These are phyloP conservation scores for Nosema muscidifuracis DNA, from an alignment of 371 early-diverging fungal species.

Conservation along the genomic window DNA sequence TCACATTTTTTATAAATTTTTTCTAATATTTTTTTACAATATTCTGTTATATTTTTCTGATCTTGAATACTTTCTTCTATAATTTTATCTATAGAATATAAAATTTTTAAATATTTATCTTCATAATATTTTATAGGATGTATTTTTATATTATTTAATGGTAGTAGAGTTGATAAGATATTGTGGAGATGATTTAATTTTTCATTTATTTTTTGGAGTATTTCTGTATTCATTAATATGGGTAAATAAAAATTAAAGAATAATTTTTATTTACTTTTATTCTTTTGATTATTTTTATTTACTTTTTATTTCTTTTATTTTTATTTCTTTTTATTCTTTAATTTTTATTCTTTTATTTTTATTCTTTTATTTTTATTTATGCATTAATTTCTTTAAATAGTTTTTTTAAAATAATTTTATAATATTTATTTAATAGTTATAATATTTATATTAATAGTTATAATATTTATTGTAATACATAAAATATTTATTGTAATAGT, in stretches of 20 bases:
- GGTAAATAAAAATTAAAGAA: background rate
- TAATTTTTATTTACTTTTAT: background rate
- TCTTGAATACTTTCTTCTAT: background rate
- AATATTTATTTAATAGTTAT: background rate
- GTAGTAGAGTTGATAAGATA: slow-evolving; percentile 7
- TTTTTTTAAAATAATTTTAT: too few species aligned
- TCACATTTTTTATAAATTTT: slow-evolving; percentile 1
- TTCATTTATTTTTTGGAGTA: slow-evolving; percentile 23
- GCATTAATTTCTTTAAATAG: too few species aligned
- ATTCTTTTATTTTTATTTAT: background rate
- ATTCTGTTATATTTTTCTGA: background rate
- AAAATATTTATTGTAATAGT: too few species aligned
- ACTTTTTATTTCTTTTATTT: background rate
- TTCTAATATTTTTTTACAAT: slow-evolving; percentile 9
- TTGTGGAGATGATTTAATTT: slow-evolving; percentile 14
- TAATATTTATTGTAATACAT: background rate
- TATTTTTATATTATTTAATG: slow-evolving; percentile 7
- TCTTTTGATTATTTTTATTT: background rate
- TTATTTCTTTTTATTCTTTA: too few species aligned
- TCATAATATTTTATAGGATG: slow-evolving; percentile 36
- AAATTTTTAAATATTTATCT: slow-evolving; percentile 12
- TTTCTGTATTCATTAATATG: slow-evolving; percentile 1
- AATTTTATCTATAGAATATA: slow-evolving; percentile 4
- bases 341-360: too few species aligned
- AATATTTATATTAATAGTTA: background rate